Evolutionary conservation across 805 yeast species (phyloP).

Genomic region (Starmerella stigmatis): DNA sequence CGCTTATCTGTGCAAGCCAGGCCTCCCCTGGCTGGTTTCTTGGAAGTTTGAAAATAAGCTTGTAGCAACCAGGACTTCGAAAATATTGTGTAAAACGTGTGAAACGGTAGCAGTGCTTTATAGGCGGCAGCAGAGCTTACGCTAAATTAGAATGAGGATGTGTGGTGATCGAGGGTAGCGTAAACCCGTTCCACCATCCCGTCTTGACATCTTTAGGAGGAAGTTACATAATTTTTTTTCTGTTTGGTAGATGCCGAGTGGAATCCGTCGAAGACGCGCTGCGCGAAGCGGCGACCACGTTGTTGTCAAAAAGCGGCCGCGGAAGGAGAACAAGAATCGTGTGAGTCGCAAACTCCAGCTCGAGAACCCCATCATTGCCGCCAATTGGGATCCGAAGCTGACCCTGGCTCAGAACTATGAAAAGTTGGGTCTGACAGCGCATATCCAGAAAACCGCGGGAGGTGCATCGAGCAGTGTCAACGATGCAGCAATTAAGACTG

Average conservation of each 20-base stretch:
- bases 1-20: not conserved
- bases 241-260: slow-evolving; percentile 29
- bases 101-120: not conserved
- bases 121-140: too few species aligned
- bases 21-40: too few species aligned
- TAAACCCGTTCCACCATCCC: too few species aligned
- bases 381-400: slow-evolving; percentile 75
- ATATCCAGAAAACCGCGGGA: slow-evolving; percentile 61
- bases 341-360: slow-evolving; percentile 43
- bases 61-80: not conserved
- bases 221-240: slow-evolving; percentile 10
- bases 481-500: slow-evolving; percentile 27
- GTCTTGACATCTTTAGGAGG: too few species aligned
- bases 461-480: slow-evolving; percentile 54
- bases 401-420: slow-evolving; percentile 83
- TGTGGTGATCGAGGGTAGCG: too few species aligned
- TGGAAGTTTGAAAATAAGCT: not conserved
- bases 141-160: too few species aligned
- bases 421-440: slow-evolving; percentile 61
- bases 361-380: slow-evolving; percentile 73
- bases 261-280: slow-evolving; percentile 78
- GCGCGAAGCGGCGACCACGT: slow-evolving; percentile 49
- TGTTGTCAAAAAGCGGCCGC: slow-evolving; percentile 56
- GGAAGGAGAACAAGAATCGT: slow-evolving; percentile 47
- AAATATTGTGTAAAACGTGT: too few species aligned